Evolutionary conservation across 2,329 filamentous ascomycete genomes (phyloP), one percentile per base, ranked within the genome.

Genomic region (Mycosphaerella arachidis): DNA sequence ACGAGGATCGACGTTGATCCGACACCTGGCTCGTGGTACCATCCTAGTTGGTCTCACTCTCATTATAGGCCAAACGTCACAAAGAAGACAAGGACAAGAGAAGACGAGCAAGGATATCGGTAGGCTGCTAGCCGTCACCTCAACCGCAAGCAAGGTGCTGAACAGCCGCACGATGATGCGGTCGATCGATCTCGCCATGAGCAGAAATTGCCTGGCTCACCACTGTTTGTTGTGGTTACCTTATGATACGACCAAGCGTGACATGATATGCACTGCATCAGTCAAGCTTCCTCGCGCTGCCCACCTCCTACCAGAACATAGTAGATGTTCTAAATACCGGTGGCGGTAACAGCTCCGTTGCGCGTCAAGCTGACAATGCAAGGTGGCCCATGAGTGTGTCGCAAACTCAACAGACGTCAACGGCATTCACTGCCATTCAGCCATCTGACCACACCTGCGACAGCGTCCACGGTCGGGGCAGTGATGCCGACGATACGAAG

Each of bases 1-100:
- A 35, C 50, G 27, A 52, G 50, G 50, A 52, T 52, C 50, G 50
- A 52, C 30, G 50, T 30, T 52, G 30, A 31, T 52, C 50, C 30
- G 50, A 52, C 8, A 35, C 30, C 30, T 33, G 24, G 30, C 29
- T 29, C 48, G 20, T 18, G 48, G 29, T 31, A 4, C 27, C 27
- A 52, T 52, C 50, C 50, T n/a, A 35, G 48, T 18, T 30, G n/a
- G 13, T 33, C 48, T 16, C 13, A 52, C 27, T 33, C 37, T 13
- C 37, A 43, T 13, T 2, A 43, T n/a, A 43, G 9, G 40, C 40
- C 40, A 43, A 43, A 13, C 40, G n/a, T 27, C n/a, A 43, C 40
- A 16, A 43, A 16, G 7, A 6, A 16, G 18, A 13, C 16, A 18
- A 16, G 40, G 18, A 13, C 16, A n/a, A 16, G 18, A 16, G 5